phyloP scores from a whole-genome alignment of 805 yeast genomes.

The Torulaspora delbrueckii region DNA sequence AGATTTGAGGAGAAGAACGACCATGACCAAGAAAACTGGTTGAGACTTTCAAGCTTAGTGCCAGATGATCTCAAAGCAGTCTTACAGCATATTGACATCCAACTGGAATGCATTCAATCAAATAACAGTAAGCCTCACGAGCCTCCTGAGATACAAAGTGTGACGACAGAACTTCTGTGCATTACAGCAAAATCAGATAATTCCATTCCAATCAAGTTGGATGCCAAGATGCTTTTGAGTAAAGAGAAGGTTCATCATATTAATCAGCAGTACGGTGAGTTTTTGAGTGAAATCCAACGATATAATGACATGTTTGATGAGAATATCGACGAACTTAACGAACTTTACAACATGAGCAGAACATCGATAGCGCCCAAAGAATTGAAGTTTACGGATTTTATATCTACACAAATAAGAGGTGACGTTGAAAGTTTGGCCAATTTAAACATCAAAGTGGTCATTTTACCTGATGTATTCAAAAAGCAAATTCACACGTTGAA shows the following conservation, averaged over 20 bases:
- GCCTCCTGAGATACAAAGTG: slow-evolving; percentile 33
- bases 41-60: slow-evolving; percentile 25
- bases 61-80: slow-evolving; percentile 30
- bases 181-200: slow-evolving; percentile 35
- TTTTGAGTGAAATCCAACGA: slow-evolving; percentile 10
- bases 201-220: slow-evolving; percentile 42
- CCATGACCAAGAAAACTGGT: slow-evolving; percentile 37
- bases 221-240: slow-evolving; percentile 31
- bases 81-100: slow-evolving; percentile 28
- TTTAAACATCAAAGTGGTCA: slow-evolving; percentile 19
- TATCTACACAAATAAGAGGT: slow-evolving; percentile 24
- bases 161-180: slow-evolving; percentile 33
- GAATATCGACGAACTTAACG: slow-evolving; percentile 21
- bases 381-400: slow-evolving; percentile 30
- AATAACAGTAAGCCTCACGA: slow-evolving; percentile 26
- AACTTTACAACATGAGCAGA: slow-evolving; percentile 25
- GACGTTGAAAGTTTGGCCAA: slow-evolving; percentile 34
- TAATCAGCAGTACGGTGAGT: slow-evolving; percentile 22
- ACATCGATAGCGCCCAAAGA: slow-evolving; percentile 18
- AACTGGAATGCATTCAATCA: slow-evolving; percentile 34
- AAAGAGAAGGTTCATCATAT: slow-evolving; percentile 23
- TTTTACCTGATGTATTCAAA: slow-evolving; percentile 27
- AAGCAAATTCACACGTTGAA: slow-evolving; percentile 28
- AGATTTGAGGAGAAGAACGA: slow-evolving; percentile 32
- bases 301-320: slow-evolving; percentile 23